These are phyloP conservation scores for Pisolithus tinctorius DNA, from an alignment of 768 basidiomycete genomes.

Conservation along the genomic window DNA sequence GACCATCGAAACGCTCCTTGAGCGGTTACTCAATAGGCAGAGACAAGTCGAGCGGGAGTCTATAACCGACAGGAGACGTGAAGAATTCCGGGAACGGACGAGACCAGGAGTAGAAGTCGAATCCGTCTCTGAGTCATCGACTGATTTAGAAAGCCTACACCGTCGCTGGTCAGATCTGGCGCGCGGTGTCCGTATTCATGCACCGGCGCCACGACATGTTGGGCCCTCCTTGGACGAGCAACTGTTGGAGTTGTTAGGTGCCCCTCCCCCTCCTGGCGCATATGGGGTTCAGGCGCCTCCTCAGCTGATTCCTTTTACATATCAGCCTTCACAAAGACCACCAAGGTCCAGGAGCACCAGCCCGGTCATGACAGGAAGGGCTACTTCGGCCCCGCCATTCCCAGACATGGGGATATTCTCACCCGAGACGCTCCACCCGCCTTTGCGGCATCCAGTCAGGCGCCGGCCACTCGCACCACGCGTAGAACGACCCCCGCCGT, in stretches of 20 bases:
- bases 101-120: constrained; percentile 5
- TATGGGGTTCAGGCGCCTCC: constrained; percentile 44
- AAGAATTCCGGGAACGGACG: constrained; percentile 14
- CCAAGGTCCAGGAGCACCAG: constrained; percentile 37
- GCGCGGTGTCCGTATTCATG: constrained; percentile 33
- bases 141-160: constrained; percentile 20
- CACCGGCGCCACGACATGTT: constrained; percentile 34
- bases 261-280: constrained; percentile 34
- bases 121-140: constrained; percentile 25
- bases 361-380: constrained; percentile 22
- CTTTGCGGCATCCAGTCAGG: constrained; percentile 6
- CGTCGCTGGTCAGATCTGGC: constrained; percentile 23
- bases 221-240: constrained; percentile 54
- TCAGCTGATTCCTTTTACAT: constrained; percentile 45
- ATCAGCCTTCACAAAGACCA: constrained; percentile 40
- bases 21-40: constrained; percentile 4
- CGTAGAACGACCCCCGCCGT: neutral
- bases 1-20: constrained; percentile 19
- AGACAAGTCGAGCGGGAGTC: constrained; percentile 7
- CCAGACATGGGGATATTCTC: constrained; percentile 15
- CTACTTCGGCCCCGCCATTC: constrained; percentile 23
- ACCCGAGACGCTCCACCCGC: constrained; percentile 13
- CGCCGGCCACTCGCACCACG: constrained; percentile 4
- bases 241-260: constrained; percentile 53
- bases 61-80: constrained; percentile 10